A percentile compares a stretch with the other conserved stretches of the same genome.
These are phyloP conservation scores for Mycena sanguinolenta DNA, from an alignment of 768 basidiomycete genomes.

Conservation along the genomic window DNA sequence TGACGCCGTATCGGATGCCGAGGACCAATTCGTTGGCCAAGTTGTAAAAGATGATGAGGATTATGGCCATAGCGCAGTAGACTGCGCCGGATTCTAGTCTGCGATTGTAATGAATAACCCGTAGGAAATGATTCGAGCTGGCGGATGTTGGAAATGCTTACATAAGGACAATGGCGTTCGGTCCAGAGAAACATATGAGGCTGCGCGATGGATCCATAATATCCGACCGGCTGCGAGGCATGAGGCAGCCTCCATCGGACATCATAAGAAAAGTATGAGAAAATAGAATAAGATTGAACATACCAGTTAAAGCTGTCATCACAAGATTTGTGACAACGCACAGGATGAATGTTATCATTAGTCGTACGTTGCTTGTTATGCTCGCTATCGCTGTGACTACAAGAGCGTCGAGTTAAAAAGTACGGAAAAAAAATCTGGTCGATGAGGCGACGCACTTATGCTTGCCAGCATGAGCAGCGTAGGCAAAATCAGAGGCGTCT, in stretches of 20 bases:
- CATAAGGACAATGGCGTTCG: not conserved
- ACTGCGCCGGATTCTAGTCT: constrained; percentile 9
- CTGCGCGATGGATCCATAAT: constrained; percentile 2
- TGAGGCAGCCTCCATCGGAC: not conserved
- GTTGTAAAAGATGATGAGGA: not conserved
- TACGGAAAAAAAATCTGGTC: not conserved
- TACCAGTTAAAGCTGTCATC: constrained; percentile 4
- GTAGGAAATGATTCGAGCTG: not conserved
- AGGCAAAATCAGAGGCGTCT: not conserved
- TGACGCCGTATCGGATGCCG: not conserved
- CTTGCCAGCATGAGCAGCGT: not conserved
- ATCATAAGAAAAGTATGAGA: too few species aligned
- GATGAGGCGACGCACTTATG: not conserved
- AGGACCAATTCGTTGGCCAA: not conserved
- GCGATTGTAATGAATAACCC: too few species aligned
- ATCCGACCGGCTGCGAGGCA: not conserved
- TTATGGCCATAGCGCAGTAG: not conserved
- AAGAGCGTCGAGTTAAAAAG: not conserved
- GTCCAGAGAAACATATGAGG: not conserved
- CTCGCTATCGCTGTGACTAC: not conserved
- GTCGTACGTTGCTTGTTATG: too few species aligned
- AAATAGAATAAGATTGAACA: too few species aligned
- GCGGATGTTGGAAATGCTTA: not conserved
- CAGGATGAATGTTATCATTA: not conserved
- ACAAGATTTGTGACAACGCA: not conserved